Evolutionary conservation across 1,284 basidiomycete species (phyloP).

Genomic region (Pseudozyma sp.): DNA sequence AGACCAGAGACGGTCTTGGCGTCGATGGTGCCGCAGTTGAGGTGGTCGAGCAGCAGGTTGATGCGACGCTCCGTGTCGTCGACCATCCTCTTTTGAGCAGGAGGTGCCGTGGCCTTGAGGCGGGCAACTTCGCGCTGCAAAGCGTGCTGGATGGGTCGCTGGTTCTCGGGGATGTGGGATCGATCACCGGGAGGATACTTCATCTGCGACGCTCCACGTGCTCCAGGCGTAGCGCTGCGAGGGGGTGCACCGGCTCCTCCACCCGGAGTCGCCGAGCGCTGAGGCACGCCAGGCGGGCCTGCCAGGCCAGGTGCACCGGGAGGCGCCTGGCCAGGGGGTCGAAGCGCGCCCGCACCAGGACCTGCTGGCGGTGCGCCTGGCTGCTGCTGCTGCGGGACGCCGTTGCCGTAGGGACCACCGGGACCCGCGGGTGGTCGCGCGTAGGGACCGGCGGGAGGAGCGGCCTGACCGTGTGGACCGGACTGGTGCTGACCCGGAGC

Average conservation of each 20-base stretch:
- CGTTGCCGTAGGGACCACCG: constrained; percentile 37
- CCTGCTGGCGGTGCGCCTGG: constrained; percentile 18
- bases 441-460: constrained; percentile 43
- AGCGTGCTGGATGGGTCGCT: constrained; percentile 76
- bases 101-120: constrained; percentile 70
- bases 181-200: constrained; percentile 95
- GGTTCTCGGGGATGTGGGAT: constrained; percentile 83
- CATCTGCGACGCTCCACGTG: constrained; percentile 68
- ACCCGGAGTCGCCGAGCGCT: constrained; percentile 69
- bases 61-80: constrained; percentile 90
- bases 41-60: constrained; percentile 85
- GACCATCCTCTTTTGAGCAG: constrained; percentile 83
- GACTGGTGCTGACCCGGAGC: constrained; percentile 35
- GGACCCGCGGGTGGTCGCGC: constrained; percentile 36
- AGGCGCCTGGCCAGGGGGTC: constrained; percentile 36
- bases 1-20: constrained; percentile 60
- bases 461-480: constrained; percentile 40
- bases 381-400: constrained; percentile 31
- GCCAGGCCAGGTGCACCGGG: constrained; percentile 38
- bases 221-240: constrained; percentile 52
- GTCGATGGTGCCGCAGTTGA: constrained; percentile 86
- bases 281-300: constrained; percentile 63
- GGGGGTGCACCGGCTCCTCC: constrained; percentile 65
- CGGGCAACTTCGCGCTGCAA: constrained; percentile 52
- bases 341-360: constrained; percentile 35